phyloP scores from a whole-genome alignment of 2,329 filamentous ascomycete species.

The Fusarium sp. region DNA sequence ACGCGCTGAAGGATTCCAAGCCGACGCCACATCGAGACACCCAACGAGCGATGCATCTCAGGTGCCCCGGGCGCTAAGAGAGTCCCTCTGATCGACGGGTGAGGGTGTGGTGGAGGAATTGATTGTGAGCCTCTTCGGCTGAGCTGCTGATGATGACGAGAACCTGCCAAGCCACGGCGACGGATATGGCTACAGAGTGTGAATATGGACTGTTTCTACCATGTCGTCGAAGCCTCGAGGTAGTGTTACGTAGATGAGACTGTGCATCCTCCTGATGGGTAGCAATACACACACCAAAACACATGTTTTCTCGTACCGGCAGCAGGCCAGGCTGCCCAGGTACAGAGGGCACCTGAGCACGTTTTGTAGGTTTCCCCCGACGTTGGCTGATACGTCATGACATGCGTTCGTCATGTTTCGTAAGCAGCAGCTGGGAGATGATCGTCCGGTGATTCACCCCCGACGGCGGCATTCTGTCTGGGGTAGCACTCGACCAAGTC shows the following conservation, averaged over 20 bases:
- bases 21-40: slow-evolving; percentile 25
- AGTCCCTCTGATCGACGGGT: slow-evolving; percentile 30
- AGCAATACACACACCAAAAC: neutral
- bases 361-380: slow-evolving; percentile 2
- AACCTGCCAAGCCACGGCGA: neutral
- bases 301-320: neutral
- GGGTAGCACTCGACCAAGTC: slow-evolving; percentile 3
- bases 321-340: slow-evolving; percentile 14
- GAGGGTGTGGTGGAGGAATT: slow-evolving; percentile 24
- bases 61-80: slow-evolving; percentile 31
- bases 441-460: slow-evolving; percentile 28
- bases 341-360: slow-evolving; percentile 13
- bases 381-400: slow-evolving; percentile 39
- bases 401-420: slow-evolving; percentile 39
- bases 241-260: neutral
- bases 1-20: slow-evolving; percentile 18
- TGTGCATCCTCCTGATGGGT: neutral
- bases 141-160: slow-evolving; percentile 26
- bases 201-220: neutral
- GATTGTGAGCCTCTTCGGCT: slow-evolving; percentile 1
- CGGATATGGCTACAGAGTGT: neutral
- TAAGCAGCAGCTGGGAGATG: slow-evolving; percentile 31
- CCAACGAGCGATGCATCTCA: slow-evolving; percentile 24
- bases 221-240: neutral
- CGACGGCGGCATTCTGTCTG: slow-evolving; percentile 3